Evolutionary conservation across 306 rosid species (phyloP).

Genomic region (Castanea crenata): DNA sequence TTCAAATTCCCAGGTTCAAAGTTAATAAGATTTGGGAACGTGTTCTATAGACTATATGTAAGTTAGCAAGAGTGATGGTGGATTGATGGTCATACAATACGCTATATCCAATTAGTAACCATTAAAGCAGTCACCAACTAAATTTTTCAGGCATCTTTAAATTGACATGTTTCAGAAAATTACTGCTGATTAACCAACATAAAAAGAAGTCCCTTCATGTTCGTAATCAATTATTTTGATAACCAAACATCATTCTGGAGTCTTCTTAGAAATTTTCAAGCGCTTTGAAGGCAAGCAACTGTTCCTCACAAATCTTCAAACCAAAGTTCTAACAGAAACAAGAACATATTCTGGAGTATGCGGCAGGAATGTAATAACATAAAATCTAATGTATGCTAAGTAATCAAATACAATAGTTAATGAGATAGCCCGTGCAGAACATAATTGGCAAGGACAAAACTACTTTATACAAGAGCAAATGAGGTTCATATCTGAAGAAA

Average conservation of each 20-base stretch:
- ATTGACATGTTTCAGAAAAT: background rate
- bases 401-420: slow-evolving; percentile 7
- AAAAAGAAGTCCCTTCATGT: too few relatives aligned
- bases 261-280: background rate
- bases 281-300: background rate
- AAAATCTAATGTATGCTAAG: slow-evolving; percentile 6
- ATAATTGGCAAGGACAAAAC: slow-evolving; percentile 12
- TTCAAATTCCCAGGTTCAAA: background rate
- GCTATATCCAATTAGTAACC: background rate
- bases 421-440: slow-evolving; percentile 9
- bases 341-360: background rate
- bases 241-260: background rate
- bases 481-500: slow-evolving; percentile 12
- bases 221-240: background rate
- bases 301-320: background rate
- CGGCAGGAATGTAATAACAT: slow-evolving; percentile 9
- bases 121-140: background rate
- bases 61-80: background rate
- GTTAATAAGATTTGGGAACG: background rate
- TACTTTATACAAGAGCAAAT: background rate
- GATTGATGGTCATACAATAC: background rate
- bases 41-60: too few relatives aligned
- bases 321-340: slow-evolving; percentile 17
- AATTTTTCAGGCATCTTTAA: slow-evolving; percentile 16
- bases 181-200: too few relatives aligned